These are phyloP conservation scores for Coemansia sp. DNA, from an alignment of 192 early-diverging fungal species.

Conservation along the genomic window DNA sequence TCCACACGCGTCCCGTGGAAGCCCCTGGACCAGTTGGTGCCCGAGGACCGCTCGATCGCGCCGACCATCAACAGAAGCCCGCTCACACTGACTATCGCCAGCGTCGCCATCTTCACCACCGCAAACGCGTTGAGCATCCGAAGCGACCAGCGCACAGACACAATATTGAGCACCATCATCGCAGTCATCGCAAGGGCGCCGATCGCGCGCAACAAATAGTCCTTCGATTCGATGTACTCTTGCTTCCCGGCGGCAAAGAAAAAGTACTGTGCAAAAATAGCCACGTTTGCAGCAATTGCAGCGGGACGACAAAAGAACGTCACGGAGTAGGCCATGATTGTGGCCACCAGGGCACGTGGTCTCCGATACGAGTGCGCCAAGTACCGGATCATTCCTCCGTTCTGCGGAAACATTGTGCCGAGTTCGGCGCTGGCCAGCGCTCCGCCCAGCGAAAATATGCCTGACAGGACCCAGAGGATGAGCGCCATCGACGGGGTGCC, in stretches of 20 bases:
- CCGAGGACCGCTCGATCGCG: conserved; percentile 41
- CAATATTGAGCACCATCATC: conserved; percentile 62
- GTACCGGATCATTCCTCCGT: conserved; percentile 89
- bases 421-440: conserved; percentile 87
- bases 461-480: conserved; percentile 70
- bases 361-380: conserved; percentile 63
- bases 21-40: conserved; percentile 61
- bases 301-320: conserved; percentile 57
- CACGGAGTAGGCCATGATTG: conserved; percentile 58
- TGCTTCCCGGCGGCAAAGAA: conserved; percentile 44
- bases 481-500: conserved; percentile 68
- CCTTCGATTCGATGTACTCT: conserved; percentile 27
- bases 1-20: conserved; percentile 61
- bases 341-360: conserved; percentile 55
- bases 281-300: conserved; percentile 52
- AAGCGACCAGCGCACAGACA: conserved; percentile 64
- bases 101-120: conserved; percentile 66
- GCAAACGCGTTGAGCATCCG: conserved; percentile 70
- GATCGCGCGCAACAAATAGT: conserved; percentile 51
- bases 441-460: conserved; percentile 75
- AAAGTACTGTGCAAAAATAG: conserved; percentile 56
- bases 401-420: conserved; percentile 80
- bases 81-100: conserved; percentile 65
- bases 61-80: conserved; percentile 71
- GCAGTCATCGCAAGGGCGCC: conserved; percentile 59